phyloP scores from a whole-genome alignment of 805 yeast species.

The Saturnispora halmiae region DNA sequence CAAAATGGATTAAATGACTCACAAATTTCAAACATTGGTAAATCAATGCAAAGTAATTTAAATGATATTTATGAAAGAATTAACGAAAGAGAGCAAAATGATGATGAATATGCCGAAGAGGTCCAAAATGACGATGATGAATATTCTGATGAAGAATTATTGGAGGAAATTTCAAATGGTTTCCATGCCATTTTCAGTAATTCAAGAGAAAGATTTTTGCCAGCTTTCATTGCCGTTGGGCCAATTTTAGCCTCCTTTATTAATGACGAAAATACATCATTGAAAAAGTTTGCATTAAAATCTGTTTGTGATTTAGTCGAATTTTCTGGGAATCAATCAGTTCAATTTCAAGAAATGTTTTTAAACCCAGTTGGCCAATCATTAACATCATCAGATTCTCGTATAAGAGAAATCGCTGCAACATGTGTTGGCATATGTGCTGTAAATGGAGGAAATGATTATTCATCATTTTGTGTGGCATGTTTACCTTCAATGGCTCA shows the following conservation, averaged over 20 bases:
- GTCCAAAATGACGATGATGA: conserved; percentile 78
- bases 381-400: conserved; percentile 55
- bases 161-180: conserved; percentile 77
- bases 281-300: conserved; percentile 70
- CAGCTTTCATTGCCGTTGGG: conserved; percentile 53
- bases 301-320: conserved; percentile 76
- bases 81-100: conserved; percentile 60
- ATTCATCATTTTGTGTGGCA: conserved; percentile 53
- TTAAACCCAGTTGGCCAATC: conserved; percentile 56
- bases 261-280: conserved; percentile 55
- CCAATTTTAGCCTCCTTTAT: conserved; percentile 56
- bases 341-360: conserved; percentile 55
- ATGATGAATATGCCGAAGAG: conserved; percentile 84
- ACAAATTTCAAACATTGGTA: conserved; percentile 49
- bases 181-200: conserved; percentile 62
- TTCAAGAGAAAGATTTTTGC: conserved; percentile 47
- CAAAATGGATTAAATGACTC: conserved; percentile 45
- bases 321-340: conserved; percentile 62
- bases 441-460: conserved; percentile 60
- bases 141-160: conserved; percentile 78
- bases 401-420: conserved; percentile 80
- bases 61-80: conserved; percentile 63
- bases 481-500: conserved; percentile 69
- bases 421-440: conserved; percentile 82
- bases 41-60: conserved; percentile 51